Evolutionary conservation across 257 asterid species (phyloP).

Genomic region (Salvia rosmarinus): DNA sequence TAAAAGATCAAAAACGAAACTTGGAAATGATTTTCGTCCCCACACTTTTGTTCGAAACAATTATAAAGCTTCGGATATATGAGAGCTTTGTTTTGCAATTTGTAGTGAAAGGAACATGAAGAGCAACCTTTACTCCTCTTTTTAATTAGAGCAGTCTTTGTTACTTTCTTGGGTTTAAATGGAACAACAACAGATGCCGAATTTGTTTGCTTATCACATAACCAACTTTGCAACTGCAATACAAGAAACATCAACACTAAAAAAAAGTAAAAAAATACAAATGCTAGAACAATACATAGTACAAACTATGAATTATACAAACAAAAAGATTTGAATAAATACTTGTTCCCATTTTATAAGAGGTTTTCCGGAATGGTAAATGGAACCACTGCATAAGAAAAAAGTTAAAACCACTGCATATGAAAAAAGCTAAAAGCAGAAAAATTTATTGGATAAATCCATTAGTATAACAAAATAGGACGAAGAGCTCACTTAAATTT

Average conservation of each 20-base stretch:
- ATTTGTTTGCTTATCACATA: conserved; percentile 44
- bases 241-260: not conserved
- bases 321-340: conserved; percentile 26
- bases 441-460: not conserved
- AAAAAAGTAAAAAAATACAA: not conserved
- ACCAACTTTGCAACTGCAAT: conserved; percentile 74
- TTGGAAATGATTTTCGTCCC: too few relatives aligned
- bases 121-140: conserved; percentile 42
- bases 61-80: conserved; percentile 22
- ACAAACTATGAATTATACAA: not conserved
- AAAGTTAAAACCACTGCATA: too few relatives aligned
- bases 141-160: conserved; percentile 36
- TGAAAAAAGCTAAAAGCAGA: conserved; percentile 25
- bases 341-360: conserved; percentile 74
- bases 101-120: not conserved
- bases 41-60: too few relatives aligned
- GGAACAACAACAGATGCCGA: conserved; percentile 39
- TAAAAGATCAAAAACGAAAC: not conserved
- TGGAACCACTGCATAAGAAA: too few relatives aligned
- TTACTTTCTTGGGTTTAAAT: conserved; percentile 25
- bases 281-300: not conserved
- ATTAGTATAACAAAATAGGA: conserved; percentile 11
- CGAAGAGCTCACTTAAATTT: conserved; percentile 66
- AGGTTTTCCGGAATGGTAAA: conserved; percentile 54
- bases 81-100: conserved; percentile 29